Evolutionary conservation across 2,329 filamentous ascomycete genomes (phyloP).

Genomic region (Aspergillus puulaauensis): DNA sequence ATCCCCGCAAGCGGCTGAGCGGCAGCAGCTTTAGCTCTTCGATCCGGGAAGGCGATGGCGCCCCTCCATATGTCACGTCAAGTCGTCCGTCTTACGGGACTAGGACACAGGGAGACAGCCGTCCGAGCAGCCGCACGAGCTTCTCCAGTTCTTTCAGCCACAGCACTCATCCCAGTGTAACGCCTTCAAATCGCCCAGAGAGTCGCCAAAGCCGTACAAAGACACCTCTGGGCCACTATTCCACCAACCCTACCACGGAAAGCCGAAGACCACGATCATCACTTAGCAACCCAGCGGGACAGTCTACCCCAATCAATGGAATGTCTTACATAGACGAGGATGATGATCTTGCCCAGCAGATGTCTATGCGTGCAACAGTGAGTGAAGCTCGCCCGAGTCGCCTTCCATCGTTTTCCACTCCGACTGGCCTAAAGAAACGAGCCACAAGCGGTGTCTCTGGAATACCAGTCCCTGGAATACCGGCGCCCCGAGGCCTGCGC

Average conservation of each 20-base stretch:
- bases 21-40: slow-evolving; percentile 44
- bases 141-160: slow-evolving; percentile 48
- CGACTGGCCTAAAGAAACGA: slow-evolving; percentile 50
- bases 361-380: slow-evolving; percentile 27
- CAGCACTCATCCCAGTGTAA: slow-evolving; percentile 36
- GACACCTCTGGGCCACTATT: slow-evolving; percentile 62
- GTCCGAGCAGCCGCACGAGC: slow-evolving; percentile 73
- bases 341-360: slow-evolving; percentile 48
- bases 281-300: slow-evolving; percentile 59
- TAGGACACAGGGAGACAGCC: slow-evolving; percentile 50
- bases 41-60: slow-evolving; percentile 35
- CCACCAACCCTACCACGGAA: slow-evolving; percentile 48
- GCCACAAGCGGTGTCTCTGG: slow-evolving; percentile 49
- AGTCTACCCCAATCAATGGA: slow-evolving; percentile 57
- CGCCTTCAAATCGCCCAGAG: slow-evolving; percentile 56
- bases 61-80: slow-evolving; percentile 35
- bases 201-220: slow-evolving; percentile 65
- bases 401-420: slow-evolving; percentile 51
- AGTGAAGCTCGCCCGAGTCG: slow-evolving; percentile 32
- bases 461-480: slow-evolving; percentile 40
- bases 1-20: slow-evolving; percentile 41
- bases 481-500: slow-evolving; percentile 39
- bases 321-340: slow-evolving; percentile 57
- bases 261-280: slow-evolving; percentile 68
- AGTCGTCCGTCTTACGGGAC: slow-evolving; percentile 51